phyloP scores from a whole-genome alignment of 1,284 basidiomycete species.

The Cryptococcus hybrid region DNA sequence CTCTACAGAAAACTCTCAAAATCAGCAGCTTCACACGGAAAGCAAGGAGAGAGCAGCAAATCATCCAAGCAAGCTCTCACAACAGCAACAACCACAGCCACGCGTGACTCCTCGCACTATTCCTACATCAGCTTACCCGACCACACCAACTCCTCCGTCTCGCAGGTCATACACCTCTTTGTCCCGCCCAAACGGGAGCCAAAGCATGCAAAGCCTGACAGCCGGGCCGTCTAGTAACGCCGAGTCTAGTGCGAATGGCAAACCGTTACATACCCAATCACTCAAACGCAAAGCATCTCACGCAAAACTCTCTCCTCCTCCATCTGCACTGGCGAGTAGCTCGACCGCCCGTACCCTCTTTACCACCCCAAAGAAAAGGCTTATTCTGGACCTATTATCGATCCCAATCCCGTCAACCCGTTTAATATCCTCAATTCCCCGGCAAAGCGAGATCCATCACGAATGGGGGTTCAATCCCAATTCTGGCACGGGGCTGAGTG shows the following conservation, averaged over 20 bases:
- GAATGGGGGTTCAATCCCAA: too few relatives aligned
- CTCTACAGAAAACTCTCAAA: slow-evolving; percentile 75
- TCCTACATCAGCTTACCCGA: slow-evolving; percentile 22
- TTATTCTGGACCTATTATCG: slow-evolving; percentile 36
- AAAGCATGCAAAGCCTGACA: too few relatives aligned
- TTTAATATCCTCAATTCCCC: slow-evolving; percentile 20
- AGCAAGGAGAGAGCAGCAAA: not conserved
- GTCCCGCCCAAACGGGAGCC: too few relatives aligned
- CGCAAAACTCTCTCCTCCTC: slow-evolving; percentile 6
- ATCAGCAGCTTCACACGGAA: slow-evolving; percentile 18
- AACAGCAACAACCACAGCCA: slow-evolving; percentile 2
- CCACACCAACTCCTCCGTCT: slow-evolving; percentile 35
- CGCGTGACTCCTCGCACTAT: slow-evolving; percentile 19
- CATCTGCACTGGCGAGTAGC: not conserved
- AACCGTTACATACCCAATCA: too few relatives aligned
- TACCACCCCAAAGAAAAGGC: slow-evolving; percentile 31
- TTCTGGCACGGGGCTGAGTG: too few relatives aligned
- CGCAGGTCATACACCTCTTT: slow-evolving; percentile 4
- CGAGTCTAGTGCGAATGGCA: too few relatives aligned
- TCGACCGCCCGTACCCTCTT: slow-evolving; percentile 12
- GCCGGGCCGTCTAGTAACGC: too few relatives aligned
- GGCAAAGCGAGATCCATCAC: not conserved
- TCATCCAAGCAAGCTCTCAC: slow-evolving; percentile 3
- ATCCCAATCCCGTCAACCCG: slow-evolving; percentile 43
- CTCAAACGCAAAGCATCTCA: slow-evolving; percentile 7